phyloP scores from a whole-genome alignment of 192 early-diverging fungal genomes.

The Backusella luteola region DNA sequence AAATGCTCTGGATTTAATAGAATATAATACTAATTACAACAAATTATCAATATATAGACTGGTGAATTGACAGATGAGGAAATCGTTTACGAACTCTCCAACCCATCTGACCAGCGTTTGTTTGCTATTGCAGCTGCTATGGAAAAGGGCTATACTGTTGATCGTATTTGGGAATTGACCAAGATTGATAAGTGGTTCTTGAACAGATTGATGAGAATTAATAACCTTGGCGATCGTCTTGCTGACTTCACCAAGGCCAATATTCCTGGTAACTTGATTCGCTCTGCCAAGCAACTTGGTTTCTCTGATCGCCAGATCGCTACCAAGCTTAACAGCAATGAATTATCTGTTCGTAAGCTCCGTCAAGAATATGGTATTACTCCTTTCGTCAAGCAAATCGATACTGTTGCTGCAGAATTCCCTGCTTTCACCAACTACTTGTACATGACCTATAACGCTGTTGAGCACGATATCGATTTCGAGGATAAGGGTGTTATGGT shows the following conservation, averaged over 20 bases:
- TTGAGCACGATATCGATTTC: conserved; percentile 89
- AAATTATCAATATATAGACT: background rate
- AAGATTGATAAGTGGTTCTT: conserved; percentile 98
- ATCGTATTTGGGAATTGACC: conserved; percentile 88
- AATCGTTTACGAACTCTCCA: conserved; percentile 83
- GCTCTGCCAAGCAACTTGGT: conserved; percentile 89
- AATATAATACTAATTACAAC: background rate
- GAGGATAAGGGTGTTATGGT: conserved; percentile 97
- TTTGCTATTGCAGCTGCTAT: conserved; percentile 97
- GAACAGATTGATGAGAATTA: conserved; percentile 89
- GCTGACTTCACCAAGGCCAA: conserved; percentile 56
- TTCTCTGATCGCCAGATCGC: conserved; percentile 95
- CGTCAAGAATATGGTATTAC: conserved; percentile 77
- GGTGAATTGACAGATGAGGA: conserved; percentile 63
- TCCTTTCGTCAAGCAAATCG: conserved; percentile 99
- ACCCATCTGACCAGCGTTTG: conserved; percentile 92
- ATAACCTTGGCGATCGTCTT: conserved; percentile 76
- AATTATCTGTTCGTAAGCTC: conserved; percentile 85
- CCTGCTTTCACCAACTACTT: conserved; percentile 98
- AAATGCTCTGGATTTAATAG: too few relatives aligned
- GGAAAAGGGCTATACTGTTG: conserved; percentile 90
- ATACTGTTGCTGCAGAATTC: conserved; percentile 99
- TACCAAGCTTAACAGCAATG: conserved; percentile 67
- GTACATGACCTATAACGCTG: conserved; percentile 97
- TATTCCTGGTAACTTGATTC: conserved; percentile 56